A percentile compares a stretch with the other conserved stretches of the same genome.
Evolutionary conservation across 83 land plant species (phyloP).

Genomic region (Picea abies): DNA sequence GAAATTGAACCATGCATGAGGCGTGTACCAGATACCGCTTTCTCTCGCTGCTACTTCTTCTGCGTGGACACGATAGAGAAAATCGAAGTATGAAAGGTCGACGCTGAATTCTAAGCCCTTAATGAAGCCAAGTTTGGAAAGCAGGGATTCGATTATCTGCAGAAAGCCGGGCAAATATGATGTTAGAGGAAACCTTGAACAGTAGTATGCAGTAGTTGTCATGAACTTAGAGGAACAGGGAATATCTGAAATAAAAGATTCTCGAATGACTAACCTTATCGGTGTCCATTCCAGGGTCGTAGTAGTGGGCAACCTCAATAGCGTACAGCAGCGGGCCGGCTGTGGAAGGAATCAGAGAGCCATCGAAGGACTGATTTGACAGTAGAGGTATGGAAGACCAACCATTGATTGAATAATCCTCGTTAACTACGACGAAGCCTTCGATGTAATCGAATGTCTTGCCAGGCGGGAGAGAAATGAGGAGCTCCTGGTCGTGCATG

Average conservation of each 20-base stretch:
- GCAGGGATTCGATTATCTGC: slow-evolving; percentile 37
- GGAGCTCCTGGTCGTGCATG: slow-evolving; percentile 56
- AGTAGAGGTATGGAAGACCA: slow-evolving; percentile 43
- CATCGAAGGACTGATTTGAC: slow-evolving; percentile 28
- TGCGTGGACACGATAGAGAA: slow-evolving; percentile 59
- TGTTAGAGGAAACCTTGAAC: not conserved
- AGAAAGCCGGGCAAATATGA: not conserved
- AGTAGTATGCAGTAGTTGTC: not conserved
- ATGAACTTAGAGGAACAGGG: not conserved
- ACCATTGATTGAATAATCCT: slow-evolving; percentile 57
- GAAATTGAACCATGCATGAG: slow-evolving; percentile 83
- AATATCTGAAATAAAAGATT: slow-evolving; percentile 5
- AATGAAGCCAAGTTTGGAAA: slow-evolving; percentile 34
- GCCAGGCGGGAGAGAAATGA: slow-evolving; percentile 32
- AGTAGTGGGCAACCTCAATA: slow-evolving; percentile 60
- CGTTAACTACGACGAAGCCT: slow-evolving; percentile 32
- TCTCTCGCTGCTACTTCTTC: slow-evolving; percentile 47
- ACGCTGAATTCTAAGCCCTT: slow-evolving; percentile 42
- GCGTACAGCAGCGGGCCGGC: slow-evolving; percentile 60
- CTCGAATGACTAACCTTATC: slow-evolving; percentile 24
- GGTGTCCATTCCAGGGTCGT: slow-evolving; percentile 21
- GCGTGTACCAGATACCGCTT: slow-evolving; percentile 72
- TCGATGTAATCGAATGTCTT: slow-evolving; percentile 53
- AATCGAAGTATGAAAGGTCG: slow-evolving; percentile 64
- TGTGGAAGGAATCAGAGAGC: slow-evolving; percentile 25